Evolutionary conservation across 1,139 yeast genomes (phyloP).

Genomic region (Yamadazyma kanchanaburiensis): DNA sequence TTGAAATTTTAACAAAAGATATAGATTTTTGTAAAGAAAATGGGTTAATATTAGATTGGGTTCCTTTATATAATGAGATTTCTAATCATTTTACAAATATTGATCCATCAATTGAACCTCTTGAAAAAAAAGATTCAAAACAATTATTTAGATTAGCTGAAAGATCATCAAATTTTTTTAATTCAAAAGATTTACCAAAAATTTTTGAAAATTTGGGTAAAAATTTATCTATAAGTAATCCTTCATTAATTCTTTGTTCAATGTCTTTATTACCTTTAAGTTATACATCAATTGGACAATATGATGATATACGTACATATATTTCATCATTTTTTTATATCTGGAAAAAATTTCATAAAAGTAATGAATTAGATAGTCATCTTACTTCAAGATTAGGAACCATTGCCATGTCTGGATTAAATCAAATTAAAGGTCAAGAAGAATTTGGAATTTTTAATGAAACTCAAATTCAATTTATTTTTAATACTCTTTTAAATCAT

Average conservation of each 20-base stretch:
- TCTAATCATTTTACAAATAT: conserved; percentile 29
- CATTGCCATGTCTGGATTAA: conserved; percentile 50
- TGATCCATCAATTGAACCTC: conserved; percentile 27
- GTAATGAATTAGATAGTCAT: conserved; percentile 62
- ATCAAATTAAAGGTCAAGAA: conserved; percentile 27
- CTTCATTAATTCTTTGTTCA: conserved; percentile 56
- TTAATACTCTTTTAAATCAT: conserved; percentile 56
- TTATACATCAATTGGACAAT: conserved; percentile 20
- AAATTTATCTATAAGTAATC: conserved; percentile 55
- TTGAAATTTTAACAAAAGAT: conserved; percentile 56
- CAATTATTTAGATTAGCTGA: conserved; percentile 44
- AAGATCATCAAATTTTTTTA: conserved; percentile 46
- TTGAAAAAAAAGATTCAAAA: conserved; percentile 42
- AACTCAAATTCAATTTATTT: conserved; percentile 55
- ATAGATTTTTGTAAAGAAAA: conserved; percentile 33
- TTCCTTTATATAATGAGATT: conserved; percentile 40
- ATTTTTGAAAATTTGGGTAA: conserved; percentile 38
- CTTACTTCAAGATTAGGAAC: conserved; percentile 65
- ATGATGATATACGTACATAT: conserved; percentile 50
- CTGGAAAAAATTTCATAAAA: conserved; percentile 64
- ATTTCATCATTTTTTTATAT: conserved; percentile 67
- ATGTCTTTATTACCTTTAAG: conserved; percentile 52
- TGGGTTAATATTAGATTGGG: conserved; percentile 53
- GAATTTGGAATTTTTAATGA: conserved; percentile 60
- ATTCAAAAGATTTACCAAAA: conserved; percentile 30